These are phyloP conservation scores for Medicago lupulina DNA, from an alignment of 306 rosid genomes.

Conservation along the genomic window DNA sequence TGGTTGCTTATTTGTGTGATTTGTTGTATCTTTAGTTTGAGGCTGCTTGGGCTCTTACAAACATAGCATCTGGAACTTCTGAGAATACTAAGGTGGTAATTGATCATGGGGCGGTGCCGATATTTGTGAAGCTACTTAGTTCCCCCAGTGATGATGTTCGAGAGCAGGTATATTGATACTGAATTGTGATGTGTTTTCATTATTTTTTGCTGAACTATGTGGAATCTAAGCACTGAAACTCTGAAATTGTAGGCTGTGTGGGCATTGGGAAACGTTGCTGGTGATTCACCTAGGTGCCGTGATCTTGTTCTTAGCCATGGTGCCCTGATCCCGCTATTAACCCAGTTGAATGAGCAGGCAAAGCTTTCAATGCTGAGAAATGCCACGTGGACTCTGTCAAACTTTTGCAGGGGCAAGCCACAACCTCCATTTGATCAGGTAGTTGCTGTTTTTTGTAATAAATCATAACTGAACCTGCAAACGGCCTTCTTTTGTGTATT, in stretches of 20 bases:
- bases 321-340: slow-evolving; percentile 72
- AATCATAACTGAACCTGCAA: neutral
- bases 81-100: slow-evolving; percentile 91
- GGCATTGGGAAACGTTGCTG: slow-evolving; percentile 97
- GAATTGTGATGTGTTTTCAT: neutral
- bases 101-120: slow-evolving; percentile 92
- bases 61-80: slow-evolving; percentile 93
- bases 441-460: slow-evolving; percentile 20
- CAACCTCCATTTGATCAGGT: slow-evolving; percentile 92
- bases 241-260: slow-evolving; percentile 74
- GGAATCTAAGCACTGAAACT: neutral
- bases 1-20: slow-evolving; percentile 23
- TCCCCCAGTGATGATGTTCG: slow-evolving; percentile 95
- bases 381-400: slow-evolving; percentile 94
- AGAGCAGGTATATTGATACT: slow-evolving; percentile 70
- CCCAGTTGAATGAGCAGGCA: slow-evolving; percentile 90
- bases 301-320: slow-evolving; percentile 89
- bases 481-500: neutral
- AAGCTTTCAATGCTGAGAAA: slow-evolving; percentile 94
- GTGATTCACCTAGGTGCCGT: slow-evolving; percentile 94
- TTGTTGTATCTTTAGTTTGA: slow-evolving; percentile 62
- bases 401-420: slow-evolving; percentile 95
- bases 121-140: slow-evolving; percentile 83
- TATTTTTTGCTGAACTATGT: neutral
- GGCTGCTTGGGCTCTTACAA: slow-evolving; percentile 98